Percentiles rank a stretch among this genome's conserved stretches.
Evolutionary conservation across 352 stramenopile genomes (phyloP).

Genomic region (Globisporangium takayamanum): DNA sequence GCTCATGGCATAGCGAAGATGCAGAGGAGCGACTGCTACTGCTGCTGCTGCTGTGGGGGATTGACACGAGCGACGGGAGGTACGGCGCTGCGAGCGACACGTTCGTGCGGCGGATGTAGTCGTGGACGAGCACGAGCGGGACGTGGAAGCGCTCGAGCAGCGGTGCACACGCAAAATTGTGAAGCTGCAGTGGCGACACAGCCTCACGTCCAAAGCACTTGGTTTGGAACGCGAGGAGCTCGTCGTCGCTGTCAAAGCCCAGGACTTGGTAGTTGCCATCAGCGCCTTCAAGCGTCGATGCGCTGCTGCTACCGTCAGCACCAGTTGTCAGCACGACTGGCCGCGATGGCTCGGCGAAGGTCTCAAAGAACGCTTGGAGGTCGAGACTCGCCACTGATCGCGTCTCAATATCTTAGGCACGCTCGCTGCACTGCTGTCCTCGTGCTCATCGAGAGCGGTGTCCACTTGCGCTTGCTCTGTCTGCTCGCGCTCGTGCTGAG

Average conservation of each 20-base stretch:
- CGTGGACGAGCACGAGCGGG: constrained; percentile 44
- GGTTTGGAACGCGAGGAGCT: constrained; percentile 11
- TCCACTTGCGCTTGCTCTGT: background rate
- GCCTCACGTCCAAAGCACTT: constrained; percentile 18
- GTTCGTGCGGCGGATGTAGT: constrained; percentile 66
- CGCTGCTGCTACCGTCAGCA: constrained; percentile 2
- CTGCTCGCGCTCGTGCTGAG: background rate
- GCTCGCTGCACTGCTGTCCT: background rate
- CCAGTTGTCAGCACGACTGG: constrained; percentile 29
- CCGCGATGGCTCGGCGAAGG: constrained; percentile 26
- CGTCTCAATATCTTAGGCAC: constrained; percentile 11
- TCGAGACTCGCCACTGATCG: constrained; percentile 19
- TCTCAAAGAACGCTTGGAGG: constrained; percentile 64
- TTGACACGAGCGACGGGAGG: constrained; percentile 28
- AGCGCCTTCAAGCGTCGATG: background rate
- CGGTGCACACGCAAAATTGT: constrained; percentile 23
- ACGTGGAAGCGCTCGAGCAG: constrained; percentile 45
- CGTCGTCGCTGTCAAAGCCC: constrained; percentile 18
- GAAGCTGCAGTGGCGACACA: constrained; percentile 15
- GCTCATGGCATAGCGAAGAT: background rate
- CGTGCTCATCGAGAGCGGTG: background rate
- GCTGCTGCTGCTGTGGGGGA: constrained; percentile 6
- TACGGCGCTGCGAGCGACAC: constrained; percentile 20
- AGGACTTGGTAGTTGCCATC: constrained; percentile 6
- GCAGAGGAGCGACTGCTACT: background rate